A percentile compares a stretch with the other conserved stretches of the same genome.
phyloP scores from a whole-genome alignment of 2,329 filamentous ascomycete genomes.

The Aspergillus sp. region DNA sequence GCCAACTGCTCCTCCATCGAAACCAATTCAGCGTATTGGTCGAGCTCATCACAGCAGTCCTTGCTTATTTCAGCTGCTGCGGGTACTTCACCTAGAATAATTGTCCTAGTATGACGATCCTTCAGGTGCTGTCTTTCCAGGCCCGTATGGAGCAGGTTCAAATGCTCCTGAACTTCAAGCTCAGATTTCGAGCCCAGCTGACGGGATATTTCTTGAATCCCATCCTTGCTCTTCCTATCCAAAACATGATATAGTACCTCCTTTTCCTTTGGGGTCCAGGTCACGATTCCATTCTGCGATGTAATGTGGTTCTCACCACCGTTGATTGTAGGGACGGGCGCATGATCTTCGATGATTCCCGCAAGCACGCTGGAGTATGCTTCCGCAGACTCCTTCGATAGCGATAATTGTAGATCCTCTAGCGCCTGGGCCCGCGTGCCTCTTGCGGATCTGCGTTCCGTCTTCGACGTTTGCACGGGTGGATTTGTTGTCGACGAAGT shows the following conservation, averaged over 20 bases:
- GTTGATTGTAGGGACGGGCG: slow-evolving; percentile 10
- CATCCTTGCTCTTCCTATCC: slow-evolving; percentile 62
- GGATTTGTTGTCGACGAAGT: neutral
- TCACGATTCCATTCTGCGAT: slow-evolving; percentile 67
- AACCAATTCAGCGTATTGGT: slow-evolving; percentile 67
- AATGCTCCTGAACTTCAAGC: slow-evolving; percentile 71
- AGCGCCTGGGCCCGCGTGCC: slow-evolving; percentile 16
- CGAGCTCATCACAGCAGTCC: slow-evolving; percentile 66
- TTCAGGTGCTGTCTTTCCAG: slow-evolving; percentile 44
- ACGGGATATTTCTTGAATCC: slow-evolving; percentile 63
- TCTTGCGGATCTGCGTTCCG: neutral
- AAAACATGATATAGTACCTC: slow-evolving; percentile 67
- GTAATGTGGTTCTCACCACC: slow-evolving; percentile 31
- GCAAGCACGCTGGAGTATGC: slow-evolving; percentile 58
- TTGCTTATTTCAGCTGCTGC: slow-evolving; percentile 72
- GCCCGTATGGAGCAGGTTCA: slow-evolving; percentile 61
- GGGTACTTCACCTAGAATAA: slow-evolving; percentile 61
- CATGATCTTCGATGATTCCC: slow-evolving; percentile 51
- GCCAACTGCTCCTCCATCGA: slow-evolving; percentile 63
- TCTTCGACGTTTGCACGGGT: slow-evolving; percentile 1
- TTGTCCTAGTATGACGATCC: slow-evolving; percentile 34
- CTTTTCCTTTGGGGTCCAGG: slow-evolving; percentile 75
- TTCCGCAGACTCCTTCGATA: slow-evolving; percentile 50
- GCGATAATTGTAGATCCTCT: slow-evolving; percentile 16
- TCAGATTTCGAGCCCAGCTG: slow-evolving; percentile 71